These are phyloP conservation scores for Takashimella koratensis DNA, from an alignment of 1,284 basidiomycete species.

Conservation along the genomic window DNA sequence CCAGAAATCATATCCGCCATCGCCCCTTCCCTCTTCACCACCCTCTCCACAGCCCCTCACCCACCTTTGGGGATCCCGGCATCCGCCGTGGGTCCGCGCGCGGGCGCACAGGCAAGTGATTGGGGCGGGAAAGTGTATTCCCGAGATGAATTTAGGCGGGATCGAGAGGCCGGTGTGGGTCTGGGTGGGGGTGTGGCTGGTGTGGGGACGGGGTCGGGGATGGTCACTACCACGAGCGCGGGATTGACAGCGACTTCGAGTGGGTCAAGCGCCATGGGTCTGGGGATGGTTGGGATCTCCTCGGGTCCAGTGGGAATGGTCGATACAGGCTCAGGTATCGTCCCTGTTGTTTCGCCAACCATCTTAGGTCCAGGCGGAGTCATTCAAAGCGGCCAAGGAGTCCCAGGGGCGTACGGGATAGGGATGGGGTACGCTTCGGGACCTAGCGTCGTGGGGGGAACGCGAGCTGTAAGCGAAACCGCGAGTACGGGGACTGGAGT, in stretches of 20 bases:
- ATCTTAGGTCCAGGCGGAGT: not conserved
- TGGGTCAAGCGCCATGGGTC: not conserved
- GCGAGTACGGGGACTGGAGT: no score
- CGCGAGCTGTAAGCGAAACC: no score
- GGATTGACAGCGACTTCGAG: not conserved
- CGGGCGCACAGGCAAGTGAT: slow-evolving; percentile 9
- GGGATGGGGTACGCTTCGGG: no score
- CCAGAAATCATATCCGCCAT: slow-evolving; percentile 5
- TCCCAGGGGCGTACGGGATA: not conserved
- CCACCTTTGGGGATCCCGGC: slow-evolving; percentile 14
- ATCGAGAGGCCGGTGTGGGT: slow-evolving; percentile 14
- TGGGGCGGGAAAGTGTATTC: slow-evolving; percentile 24
- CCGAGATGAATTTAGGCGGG: slow-evolving; percentile 18
- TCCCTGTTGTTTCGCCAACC: not conserved
- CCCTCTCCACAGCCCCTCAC: slow-evolving; percentile 3
- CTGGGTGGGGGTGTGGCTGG: slow-evolving; percentile 11
- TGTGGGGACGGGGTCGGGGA: slow-evolving; percentile 4
- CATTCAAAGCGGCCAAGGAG: not conserved
- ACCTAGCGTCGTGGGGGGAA: no score
- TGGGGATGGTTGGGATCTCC: not conserved
- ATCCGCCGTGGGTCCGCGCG: not conserved
- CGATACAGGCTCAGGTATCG: not conserved
- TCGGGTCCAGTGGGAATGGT: not conserved
- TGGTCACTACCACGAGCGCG: not conserved
- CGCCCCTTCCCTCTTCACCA: slow-evolving; percentile 11